A percentile compares a stretch with the other conserved stretches of the same genome.
phyloP scores from a whole-genome alignment of 768 basidiomycete species.

The Asterophora parasitica region DNA sequence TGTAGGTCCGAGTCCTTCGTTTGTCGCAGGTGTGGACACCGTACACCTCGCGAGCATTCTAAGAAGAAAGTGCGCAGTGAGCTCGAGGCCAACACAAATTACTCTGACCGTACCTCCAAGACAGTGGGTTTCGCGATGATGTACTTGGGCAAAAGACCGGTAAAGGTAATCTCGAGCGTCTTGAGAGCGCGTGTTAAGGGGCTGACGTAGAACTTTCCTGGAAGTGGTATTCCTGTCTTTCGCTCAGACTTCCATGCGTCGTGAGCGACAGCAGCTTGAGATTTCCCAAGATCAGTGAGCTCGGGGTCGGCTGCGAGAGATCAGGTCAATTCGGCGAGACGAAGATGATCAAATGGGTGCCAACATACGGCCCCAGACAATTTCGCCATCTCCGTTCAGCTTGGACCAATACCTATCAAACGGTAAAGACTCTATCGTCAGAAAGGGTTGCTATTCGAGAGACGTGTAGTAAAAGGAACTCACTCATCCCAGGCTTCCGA shows the following conservation, averaged over 20 bases:
- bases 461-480: constrained; percentile 13
- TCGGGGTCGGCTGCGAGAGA: constrained; percentile 52
- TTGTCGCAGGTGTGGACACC: constrained; percentile 72
- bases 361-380: constrained; percentile 72
- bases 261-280: constrained; percentile 47
- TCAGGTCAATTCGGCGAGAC: not conserved
- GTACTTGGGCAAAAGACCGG: constrained; percentile 18
- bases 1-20: constrained; percentile 45
- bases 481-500: constrained; percentile 58
- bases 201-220: constrained; percentile 55
- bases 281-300: constrained; percentile 53
- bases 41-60: constrained; percentile 67
- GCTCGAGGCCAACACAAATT: not conserved
- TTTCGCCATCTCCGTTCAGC: constrained; percentile 57
- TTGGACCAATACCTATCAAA: constrained; percentile 54
- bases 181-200: constrained; percentile 59
- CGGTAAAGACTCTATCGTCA: not conserved
- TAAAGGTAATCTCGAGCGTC: constrained; percentile 53
- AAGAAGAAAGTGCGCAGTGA: not conserved
- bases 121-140: constrained; percentile 27
- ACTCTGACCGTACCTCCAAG: constrained; percentile 42
- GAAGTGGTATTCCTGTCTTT: constrained; percentile 39
- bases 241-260: constrained; percentile 47
- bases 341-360: not conserved
- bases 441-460: not conserved